These are phyloP conservation scores for Exserohilum rostratum DNA, from an alignment of 2,329 filamentous ascomycete genomes.

Conservation along the genomic window DNA sequence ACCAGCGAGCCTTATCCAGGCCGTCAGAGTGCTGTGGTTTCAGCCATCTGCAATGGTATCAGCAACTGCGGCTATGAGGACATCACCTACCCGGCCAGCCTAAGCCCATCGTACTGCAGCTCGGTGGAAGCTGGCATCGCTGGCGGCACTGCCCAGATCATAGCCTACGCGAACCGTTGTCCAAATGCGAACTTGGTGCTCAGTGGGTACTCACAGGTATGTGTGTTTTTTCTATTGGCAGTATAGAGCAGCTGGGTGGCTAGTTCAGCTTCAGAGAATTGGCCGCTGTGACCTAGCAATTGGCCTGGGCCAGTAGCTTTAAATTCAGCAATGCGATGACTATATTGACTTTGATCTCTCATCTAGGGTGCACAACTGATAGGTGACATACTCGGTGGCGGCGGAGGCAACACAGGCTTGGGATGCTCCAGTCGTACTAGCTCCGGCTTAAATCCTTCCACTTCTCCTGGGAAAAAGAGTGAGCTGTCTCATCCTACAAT, in stretches of 20 bases:
- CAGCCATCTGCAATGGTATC: background rate
- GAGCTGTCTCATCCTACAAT: background rate
- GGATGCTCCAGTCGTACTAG: background rate
- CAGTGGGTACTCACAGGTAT: background rate
- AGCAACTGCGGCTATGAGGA: background rate
- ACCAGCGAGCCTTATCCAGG: background rate
- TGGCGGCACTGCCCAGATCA: background rate
- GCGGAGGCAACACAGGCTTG: background rate
- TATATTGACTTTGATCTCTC: background rate
- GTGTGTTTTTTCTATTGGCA: background rate
- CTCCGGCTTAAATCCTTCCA: background rate
- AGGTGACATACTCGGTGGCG: background rate
- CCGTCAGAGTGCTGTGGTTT: background rate
- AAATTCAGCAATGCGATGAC: background rate
- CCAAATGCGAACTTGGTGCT: background rate
- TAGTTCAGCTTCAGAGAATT: background rate
- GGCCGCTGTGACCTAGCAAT: background rate
- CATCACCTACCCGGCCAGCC: background rate
- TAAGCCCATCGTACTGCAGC: background rate
- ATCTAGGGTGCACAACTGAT: background rate
- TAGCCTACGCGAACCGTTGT: background rate
- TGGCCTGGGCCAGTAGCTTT: background rate
- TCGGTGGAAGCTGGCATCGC: background rate
- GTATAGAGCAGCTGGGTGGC: background rate
- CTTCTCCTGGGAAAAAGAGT: background rate